Percentiles rank a stretch among this genome's conserved stretches.
Evolutionary conservation across 1,284 basidiomycete species (phyloP).

Genomic region (Fomitopsis schrenkii): DNA sequence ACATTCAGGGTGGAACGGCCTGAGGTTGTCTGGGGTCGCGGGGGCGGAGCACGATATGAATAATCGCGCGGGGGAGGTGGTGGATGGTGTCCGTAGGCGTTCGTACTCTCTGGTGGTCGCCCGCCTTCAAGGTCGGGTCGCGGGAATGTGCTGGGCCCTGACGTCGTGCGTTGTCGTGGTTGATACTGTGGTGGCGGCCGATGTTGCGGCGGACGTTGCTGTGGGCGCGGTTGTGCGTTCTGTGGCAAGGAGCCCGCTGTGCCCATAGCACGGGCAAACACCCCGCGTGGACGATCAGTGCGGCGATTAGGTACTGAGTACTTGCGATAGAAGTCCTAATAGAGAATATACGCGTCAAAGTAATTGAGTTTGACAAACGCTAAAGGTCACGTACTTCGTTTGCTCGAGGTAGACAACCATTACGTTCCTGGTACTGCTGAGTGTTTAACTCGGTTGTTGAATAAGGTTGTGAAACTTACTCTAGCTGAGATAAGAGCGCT

Average conservation of each 20-base stretch:
- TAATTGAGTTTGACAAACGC: neutral
- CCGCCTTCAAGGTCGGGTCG: conserved; percentile 37
- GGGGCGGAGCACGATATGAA: conserved; percentile 6
- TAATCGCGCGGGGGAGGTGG: neutral
- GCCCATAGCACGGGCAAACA: conserved; percentile 46
- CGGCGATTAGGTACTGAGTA: conserved; percentile 58
- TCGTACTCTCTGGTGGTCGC: conserved; percentile 1
- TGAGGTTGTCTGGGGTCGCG: conserved; percentile 6
- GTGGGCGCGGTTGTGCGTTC: conserved; percentile 12
- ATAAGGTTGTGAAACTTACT: conserved; percentile 33
- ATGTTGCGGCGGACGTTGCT: conserved; percentile 15
- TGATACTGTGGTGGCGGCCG: conserved; percentile 21
- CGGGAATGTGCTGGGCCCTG: conserved; percentile 29
- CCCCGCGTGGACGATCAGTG: conserved; percentile 40
- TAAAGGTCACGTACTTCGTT: conserved; percentile 46
- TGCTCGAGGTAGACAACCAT: conserved; percentile 51
- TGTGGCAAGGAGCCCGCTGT: conserved; percentile 27
- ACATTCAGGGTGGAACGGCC: conserved; percentile 20
- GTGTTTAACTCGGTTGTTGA: neutral
- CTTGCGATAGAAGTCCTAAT: conserved; percentile 51
- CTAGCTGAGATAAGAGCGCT: conserved; percentile 55
- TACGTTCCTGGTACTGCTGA: conserved; percentile 29
- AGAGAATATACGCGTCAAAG: neutral
- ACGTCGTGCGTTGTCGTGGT: conserved; percentile 26
- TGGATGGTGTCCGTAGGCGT: conserved; percentile 6